These are phyloP conservation scores for Yamadazyma dendronema DNA, from an alignment of 1,139 yeast species.

Conservation along the genomic window DNA sequence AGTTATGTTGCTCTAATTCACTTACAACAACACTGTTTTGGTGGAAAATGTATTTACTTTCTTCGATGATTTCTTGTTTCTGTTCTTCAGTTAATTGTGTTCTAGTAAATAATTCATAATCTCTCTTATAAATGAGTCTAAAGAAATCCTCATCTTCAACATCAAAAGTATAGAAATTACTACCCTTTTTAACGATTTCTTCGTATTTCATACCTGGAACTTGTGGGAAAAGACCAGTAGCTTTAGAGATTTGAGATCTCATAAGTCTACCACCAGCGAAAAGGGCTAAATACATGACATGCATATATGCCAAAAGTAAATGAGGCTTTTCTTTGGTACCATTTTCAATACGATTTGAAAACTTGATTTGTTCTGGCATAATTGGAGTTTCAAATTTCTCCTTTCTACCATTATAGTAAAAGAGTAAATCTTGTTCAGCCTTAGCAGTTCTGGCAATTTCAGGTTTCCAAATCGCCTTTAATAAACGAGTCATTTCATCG, in stretches of 20 bases:
- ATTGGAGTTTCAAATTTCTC: conserved; percentile 57
- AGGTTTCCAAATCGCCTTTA: conserved; percentile 64
- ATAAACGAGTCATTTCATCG: conserved; percentile 41
- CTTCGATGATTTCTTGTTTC: conserved; percentile 68
- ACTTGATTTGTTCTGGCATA: conserved; percentile 60
- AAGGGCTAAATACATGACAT: conserved; percentile 79
- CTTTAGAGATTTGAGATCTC: conserved; percentile 63
- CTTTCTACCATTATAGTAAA: conserved; percentile 57
- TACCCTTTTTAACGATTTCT: conserved; percentile 60
- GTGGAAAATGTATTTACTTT: conserved; percentile 62
- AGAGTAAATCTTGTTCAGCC: conserved; percentile 61
- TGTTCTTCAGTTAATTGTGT: conserved; percentile 64
- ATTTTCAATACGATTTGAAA: conserved; percentile 56
- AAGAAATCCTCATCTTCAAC: conserved; percentile 67
- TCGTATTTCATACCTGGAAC: conserved; percentile 61
- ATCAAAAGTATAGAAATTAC: conserved; percentile 71
- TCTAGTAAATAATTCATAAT: conserved; percentile 75
- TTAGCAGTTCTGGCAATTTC: conserved; percentile 63
- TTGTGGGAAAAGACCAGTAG: conserved; percentile 74
- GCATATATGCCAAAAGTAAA: conserved; percentile 76
- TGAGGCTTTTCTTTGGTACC: conserved; percentile 64
- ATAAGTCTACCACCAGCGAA: conserved; percentile 85
- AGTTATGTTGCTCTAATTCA: conserved; percentile 67
- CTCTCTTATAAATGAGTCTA: conserved; percentile 66
- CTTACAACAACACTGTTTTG: conserved; percentile 59